Conservation (phyloP, 2,329 filamentous ascomycete species). For the Xylariaceae sp. region DNA sequence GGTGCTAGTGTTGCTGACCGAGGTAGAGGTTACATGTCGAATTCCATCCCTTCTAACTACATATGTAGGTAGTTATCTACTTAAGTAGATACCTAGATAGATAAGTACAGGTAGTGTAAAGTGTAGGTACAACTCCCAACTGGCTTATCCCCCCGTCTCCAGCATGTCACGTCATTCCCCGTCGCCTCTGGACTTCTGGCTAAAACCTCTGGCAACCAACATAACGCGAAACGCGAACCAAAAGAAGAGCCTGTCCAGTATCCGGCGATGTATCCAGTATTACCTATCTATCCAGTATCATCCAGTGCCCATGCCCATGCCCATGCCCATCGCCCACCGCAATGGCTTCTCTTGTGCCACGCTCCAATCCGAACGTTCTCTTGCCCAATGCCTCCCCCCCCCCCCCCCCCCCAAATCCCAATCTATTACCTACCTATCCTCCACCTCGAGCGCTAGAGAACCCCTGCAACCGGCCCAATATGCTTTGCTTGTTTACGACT, state of each 20-base stretch:
- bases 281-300: no score
- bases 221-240: slow-evolving; percentile 20
- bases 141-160: no score
- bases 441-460: slow-evolving; percentile 6
- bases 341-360: neutral
- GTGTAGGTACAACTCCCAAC: no score
- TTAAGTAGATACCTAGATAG: no score
- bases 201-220: slow-evolving; percentile 9
- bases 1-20: no score
- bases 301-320: no score
- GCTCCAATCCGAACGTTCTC: slow-evolving; percentile 10
- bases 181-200: slow-evolving; percentile 10
- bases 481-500: slow-evolving; percentile 24
- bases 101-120: no score
- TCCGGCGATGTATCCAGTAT: no score
- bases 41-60: no score
- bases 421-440: neutral
- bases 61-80: no score
- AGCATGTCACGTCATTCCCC: neutral
- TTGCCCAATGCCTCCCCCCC: neutral
- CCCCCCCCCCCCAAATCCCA: slow-evolving; percentile 6
- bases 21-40: no score
- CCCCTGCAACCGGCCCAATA: slow-evolving; percentile 16
- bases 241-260: slow-evolving; percentile 8
- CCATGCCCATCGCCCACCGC: neutral